Evolutionary conservation across 306 rosid species (phyloP).

Genomic region (Alnus rubra): DNA sequence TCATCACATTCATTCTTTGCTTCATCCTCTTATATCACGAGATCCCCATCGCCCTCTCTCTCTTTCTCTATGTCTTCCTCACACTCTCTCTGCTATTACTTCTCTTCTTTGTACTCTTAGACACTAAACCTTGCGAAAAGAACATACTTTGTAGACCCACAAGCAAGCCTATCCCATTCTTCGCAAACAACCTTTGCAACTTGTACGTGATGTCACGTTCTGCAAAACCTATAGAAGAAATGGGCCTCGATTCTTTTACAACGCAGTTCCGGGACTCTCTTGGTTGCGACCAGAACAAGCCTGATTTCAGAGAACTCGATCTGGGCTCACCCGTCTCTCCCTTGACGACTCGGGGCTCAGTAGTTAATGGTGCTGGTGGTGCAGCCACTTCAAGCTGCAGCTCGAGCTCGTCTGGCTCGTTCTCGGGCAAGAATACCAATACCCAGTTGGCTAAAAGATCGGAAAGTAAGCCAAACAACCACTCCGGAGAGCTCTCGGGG

Average conservation of each 20-base stretch:
- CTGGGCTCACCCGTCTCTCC: slow-evolving; percentile 59
- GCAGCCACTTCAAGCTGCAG: slow-evolving; percentile 44
- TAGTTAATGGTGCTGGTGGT: slow-evolving; percentile 23
- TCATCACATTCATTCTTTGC: slow-evolving; percentile 89
- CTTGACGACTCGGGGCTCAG: slow-evolving; percentile 32
- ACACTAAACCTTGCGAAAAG: background rate
- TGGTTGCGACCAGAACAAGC: slow-evolving; percentile 52
- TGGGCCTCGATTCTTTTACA: slow-evolving; percentile 46
- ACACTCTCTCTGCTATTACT: slow-evolving; percentile 3
- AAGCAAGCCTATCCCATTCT: background rate
- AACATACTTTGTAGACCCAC: background rate
- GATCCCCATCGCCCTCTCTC: slow-evolving; percentile 61
- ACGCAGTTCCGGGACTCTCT: slow-evolving; percentile 45
- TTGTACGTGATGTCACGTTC: slow-evolving; percentile 39
- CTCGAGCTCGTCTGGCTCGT: slow-evolving; percentile 66
- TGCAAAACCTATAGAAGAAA: slow-evolving; percentile 51
- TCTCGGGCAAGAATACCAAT: slow-evolving; percentile 37
- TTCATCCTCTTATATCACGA: slow-evolving; percentile 78
- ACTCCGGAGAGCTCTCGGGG: slow-evolving; percentile 56
- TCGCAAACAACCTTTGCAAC: background rate
- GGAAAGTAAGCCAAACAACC: slow-evolving; percentile 41
- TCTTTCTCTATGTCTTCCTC: slow-evolving; percentile 24
- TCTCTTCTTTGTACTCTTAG: background rate
- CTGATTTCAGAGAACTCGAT: slow-evolving; percentile 70
- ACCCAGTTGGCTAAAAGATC: slow-evolving; percentile 45